These are phyloP conservation scores for Rutidosis leptorrhynchoides DNA, from an alignment of 129 eudicot species.

Conservation along the genomic window DNA sequence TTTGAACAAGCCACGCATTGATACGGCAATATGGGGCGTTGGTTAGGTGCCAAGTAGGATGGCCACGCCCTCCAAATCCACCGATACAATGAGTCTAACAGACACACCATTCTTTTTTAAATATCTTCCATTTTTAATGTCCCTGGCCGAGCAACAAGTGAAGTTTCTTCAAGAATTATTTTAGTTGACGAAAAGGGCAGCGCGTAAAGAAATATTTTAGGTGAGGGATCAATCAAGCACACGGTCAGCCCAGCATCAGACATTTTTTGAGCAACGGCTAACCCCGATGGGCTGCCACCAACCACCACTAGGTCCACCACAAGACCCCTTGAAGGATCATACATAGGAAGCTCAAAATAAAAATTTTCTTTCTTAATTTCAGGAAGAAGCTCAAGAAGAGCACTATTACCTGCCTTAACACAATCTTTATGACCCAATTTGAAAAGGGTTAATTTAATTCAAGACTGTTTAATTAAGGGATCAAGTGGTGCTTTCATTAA, in stretches of 20 bases:
- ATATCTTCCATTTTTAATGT: constrained; percentile 76
- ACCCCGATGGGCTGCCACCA: constrained; percentile 99
- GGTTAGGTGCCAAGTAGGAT: no score
- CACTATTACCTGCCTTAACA: constrained; percentile 62
- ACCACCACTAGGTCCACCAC: constrained; percentile 92
- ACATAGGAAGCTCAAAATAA: constrained; percentile 95
- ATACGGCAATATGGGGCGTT: no score
- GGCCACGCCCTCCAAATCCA: no score
- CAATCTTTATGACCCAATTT: constrained; percentile 42
- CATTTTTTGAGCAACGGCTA: constrained; percentile 93
- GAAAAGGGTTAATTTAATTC: constrained; percentile 45
- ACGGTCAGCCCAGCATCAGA: constrained; percentile 92
- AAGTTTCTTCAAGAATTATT: constrained; percentile 94
- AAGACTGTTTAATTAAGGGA: no score
- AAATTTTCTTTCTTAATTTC: constrained; percentile 91
- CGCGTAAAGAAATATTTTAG: constrained; percentile 82
- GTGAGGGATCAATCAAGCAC: constrained; percentile 92
- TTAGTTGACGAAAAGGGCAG: constrained; percentile 87
- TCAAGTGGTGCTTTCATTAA: no score
- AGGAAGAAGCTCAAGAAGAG: constrained; percentile 90
- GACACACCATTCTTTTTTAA: constrained; percentile 91
- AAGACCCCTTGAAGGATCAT: constrained; percentile 63
- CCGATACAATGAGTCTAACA: no score
- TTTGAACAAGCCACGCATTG: no score
- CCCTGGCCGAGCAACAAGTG: constrained; percentile 98